Evolutionary conservation across 768 basidiomycete genomes (phyloP).

Genomic region (Hygrophorus russula): DNA sequence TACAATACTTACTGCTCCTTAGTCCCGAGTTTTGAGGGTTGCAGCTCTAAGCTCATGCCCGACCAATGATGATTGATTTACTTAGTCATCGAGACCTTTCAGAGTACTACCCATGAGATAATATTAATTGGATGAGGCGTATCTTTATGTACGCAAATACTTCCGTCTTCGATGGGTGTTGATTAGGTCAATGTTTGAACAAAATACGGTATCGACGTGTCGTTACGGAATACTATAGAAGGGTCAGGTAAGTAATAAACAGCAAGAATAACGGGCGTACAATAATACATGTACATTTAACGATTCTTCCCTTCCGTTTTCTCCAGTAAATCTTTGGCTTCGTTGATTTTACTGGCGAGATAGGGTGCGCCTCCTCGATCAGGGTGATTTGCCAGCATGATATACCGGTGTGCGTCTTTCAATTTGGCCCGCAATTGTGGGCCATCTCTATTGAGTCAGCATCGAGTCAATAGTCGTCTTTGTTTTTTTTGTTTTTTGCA

Average conservation of each 20-base stretch:
- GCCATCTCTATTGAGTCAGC: slow-evolving; percentile 50
- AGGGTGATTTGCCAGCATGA: slow-evolving; percentile 98
- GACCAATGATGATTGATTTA: slow-evolving; percentile 11
- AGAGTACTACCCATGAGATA: slow-evolving; percentile 6
- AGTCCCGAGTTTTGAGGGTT: slow-evolving; percentile 67
- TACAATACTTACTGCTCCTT: slow-evolving; percentile 54
- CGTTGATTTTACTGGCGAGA: slow-evolving; percentile 96
- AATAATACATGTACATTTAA: slow-evolving; percentile 10
- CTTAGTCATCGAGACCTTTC: not conserved
- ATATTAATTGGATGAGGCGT: slow-evolving; percentile 2
- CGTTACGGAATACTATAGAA: not conserved
- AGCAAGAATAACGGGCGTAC: not conserved
- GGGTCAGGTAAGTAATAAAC: not conserved
- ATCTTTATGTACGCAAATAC: no score
- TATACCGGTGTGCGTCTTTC: slow-evolving; percentile 92
- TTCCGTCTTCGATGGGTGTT: no score
- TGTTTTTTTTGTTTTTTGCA: no score
- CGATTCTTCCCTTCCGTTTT: slow-evolving; percentile 51
- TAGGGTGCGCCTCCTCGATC: slow-evolving; percentile 99
- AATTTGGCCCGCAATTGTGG: slow-evolving; percentile 62
- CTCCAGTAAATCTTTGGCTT: slow-evolving; percentile 89
- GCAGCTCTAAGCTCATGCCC: slow-evolving; percentile 17
- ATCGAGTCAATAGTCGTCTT: not conserved
- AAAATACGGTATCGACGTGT: no score
- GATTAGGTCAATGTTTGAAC: no score